Conservation (phyloP, 202 grass and related monocot genomes). For the Panicum virgatum region DNA sequence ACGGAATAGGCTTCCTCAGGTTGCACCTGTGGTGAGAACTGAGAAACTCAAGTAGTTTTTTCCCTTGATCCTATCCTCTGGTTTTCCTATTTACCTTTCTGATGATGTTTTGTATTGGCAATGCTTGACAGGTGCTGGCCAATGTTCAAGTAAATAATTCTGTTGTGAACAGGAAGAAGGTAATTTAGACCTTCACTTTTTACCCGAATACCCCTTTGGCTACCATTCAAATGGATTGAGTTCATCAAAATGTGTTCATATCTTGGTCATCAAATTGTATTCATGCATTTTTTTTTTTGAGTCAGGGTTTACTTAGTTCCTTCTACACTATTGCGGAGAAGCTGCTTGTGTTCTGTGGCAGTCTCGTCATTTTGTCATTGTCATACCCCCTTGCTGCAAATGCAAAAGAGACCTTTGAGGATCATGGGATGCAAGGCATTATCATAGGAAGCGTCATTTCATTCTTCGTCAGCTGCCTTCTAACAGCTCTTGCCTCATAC, state of each 20-base stretch:
- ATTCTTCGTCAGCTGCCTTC: background rate
- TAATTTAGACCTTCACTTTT: background rate
- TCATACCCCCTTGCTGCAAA: background rate
- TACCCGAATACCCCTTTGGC: background rate
- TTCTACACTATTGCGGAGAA: conserved; percentile 17
- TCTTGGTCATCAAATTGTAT: background rate
- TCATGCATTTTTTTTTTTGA: background rate
- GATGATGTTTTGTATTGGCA: background rate
- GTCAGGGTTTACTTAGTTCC: conserved; percentile 11
- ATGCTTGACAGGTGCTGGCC: background rate
- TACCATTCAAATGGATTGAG: background rate
- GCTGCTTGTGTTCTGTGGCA: conserved; percentile 2
- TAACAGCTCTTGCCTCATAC: background rate
- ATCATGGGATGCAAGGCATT: background rate
- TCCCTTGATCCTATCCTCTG: too few species aligned
- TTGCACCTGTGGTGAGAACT: background rate
- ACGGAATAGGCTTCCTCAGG: background rate
- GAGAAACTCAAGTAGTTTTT: background rate
- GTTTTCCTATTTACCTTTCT: background rate
- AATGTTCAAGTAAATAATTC: background rate
- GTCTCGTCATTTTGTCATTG: background rate
- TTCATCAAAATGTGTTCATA: background rate
- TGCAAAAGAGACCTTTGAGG: background rate
- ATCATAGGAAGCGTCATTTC: background rate
- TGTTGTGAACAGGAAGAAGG: background rate